Evolutionary conservation across 2,329 filamentous ascomycete species (phyloP).

Genomic region (Blastomyces parvus): DNA sequence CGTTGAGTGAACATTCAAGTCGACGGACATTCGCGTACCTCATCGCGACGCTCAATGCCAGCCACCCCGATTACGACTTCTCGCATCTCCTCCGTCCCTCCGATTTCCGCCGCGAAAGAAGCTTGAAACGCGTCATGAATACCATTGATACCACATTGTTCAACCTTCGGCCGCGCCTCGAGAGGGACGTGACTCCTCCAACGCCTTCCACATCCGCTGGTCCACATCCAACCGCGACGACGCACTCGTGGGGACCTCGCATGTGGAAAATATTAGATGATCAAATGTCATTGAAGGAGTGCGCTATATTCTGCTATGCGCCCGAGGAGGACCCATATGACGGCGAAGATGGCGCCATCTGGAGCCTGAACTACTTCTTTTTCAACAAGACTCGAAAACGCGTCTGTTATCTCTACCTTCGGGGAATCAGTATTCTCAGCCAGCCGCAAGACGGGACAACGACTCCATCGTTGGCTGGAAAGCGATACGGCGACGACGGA

Average conservation of each 20-base stretch:
- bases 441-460: constrained; percentile 47
- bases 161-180: constrained; percentile 63
- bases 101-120: constrained; percentile 81
- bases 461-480: constrained; percentile 34
- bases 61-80: constrained; percentile 94
- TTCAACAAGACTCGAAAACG: constrained; percentile 90
- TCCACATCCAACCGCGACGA: constrained; percentile 42
- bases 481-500: constrained; percentile 41
- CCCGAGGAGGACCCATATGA: constrained; percentile 86
- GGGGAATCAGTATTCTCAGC: constrained; percentile 66
- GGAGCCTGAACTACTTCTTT: constrained; percentile 95
- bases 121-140: constrained; percentile 70
- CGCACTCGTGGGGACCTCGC: constrained; percentile 68
- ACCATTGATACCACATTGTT: constrained; percentile 79
- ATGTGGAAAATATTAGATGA: constrained; percentile 92
- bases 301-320: constrained; percentile 79
- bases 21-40: constrained; percentile 90
- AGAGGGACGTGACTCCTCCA: constrained; percentile 32
- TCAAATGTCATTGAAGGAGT: constrained; percentile 86
- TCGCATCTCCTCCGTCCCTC: constrained; percentile 79
- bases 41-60: constrained; percentile 92
- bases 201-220: constrained; percentile 36
- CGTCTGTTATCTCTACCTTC: constrained; percentile 86
- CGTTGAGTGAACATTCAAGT: constrained; percentile 76
- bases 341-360: constrained; percentile 87